phyloP scores from a whole-genome alignment of 2,329 filamentous ascomycete genomes.

The Colletotrichum shisoi region DNA sequence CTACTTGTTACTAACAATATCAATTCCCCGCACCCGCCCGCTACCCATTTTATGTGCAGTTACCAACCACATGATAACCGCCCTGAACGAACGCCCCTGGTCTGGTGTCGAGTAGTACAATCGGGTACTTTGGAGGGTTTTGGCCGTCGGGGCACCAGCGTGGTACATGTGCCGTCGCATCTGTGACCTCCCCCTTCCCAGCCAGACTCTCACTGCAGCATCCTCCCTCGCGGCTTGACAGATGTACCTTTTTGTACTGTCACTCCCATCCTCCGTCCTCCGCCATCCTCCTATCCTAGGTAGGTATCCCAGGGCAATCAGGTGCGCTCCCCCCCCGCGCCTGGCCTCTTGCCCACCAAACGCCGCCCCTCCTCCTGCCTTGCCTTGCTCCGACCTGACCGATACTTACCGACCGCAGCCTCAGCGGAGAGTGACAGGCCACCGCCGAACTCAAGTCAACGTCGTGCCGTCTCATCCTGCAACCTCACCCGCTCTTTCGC shows the following conservation, averaged over 20 bases:
- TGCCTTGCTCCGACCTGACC: conserved; percentile 33
- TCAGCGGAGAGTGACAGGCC: conserved; percentile 32
- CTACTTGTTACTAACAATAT: neutral
- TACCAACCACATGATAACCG: too few relatives aligned
- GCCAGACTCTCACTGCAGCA: conserved; percentile 6
- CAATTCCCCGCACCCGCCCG: conserved; percentile 20
- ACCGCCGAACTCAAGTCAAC: conserved; percentile 37
- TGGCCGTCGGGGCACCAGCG: conserved; percentile 9
- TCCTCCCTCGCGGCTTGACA: conserved; percentile 11
- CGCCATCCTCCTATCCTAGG: neutral
- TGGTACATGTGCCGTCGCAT: conserved; percentile 14
- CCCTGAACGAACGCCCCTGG: too few relatives aligned
- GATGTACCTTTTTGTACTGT: conserved; percentile 25
- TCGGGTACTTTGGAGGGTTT: neutral
- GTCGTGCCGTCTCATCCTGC: conserved; percentile 37
- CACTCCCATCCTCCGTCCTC: neutral
- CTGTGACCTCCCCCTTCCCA: neutral
- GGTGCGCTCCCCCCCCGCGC: conserved; percentile 34
- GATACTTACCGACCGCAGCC: conserved; percentile 37
- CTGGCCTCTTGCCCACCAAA: conserved; percentile 17
- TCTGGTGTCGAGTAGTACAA: too few relatives aligned
- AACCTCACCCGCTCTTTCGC: conserved; percentile 29
- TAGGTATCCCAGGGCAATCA: conserved; percentile 15
- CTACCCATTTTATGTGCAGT: too few relatives aligned
- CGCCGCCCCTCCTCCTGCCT: conserved; percentile 24